These are phyloP conservation scores for Phytophthora vignae DNA, from an alignment of 352 stramenopile genomes.

Conservation along the genomic window DNA sequence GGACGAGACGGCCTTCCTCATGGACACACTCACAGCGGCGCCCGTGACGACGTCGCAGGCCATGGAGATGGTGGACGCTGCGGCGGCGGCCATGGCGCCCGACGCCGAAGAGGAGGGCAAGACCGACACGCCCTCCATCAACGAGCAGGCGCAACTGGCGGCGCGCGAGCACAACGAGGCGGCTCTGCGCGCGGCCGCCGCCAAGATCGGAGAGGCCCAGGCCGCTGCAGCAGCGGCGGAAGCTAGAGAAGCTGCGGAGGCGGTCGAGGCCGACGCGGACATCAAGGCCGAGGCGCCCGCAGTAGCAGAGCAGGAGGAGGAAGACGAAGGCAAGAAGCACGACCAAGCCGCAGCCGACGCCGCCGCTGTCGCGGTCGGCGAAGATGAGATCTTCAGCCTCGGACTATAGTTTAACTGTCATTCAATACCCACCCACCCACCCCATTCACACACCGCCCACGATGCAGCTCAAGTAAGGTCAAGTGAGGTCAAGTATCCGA, in stretches of 20 bases:
- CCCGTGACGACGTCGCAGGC: slow-evolving; percentile 26
- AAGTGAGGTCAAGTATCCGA: too few species aligned
- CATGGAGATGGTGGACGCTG: slow-evolving; percentile 26
- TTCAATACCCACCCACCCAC: slow-evolving; percentile 18
- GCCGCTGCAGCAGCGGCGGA: slow-evolving; percentile 7
- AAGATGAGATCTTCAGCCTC: slow-evolving; percentile 87
- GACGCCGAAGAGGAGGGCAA: slow-evolving; percentile 38
- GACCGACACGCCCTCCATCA: slow-evolving; percentile 46
- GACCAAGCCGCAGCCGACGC: background rate
- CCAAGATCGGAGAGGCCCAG: slow-evolving; percentile 32
- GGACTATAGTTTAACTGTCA: slow-evolving; percentile 59
- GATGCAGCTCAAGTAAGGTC: too few species aligned
- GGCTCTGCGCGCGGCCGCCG: slow-evolving; percentile 36
- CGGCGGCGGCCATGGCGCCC: slow-evolving; percentile 10
- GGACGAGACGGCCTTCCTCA: slow-evolving; percentile 43
- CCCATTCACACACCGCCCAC: too few species aligned
- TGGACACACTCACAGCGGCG: slow-evolving; percentile 33
- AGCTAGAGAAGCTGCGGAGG: background rate
- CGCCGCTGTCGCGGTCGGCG: slow-evolving; percentile 23
- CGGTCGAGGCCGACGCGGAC: slow-evolving; percentile 19
- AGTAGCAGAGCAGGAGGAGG: background rate
- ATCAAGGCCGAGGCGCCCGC: slow-evolving; percentile 2
- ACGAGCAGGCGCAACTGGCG: slow-evolving; percentile 52
- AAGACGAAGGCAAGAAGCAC: slow-evolving; percentile 8
- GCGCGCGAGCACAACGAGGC: slow-evolving; percentile 51